These are phyloP conservation scores for Blastobotrys elegans DNA, from an alignment of 1,139 yeast genomes.

Conservation along the genomic window DNA sequence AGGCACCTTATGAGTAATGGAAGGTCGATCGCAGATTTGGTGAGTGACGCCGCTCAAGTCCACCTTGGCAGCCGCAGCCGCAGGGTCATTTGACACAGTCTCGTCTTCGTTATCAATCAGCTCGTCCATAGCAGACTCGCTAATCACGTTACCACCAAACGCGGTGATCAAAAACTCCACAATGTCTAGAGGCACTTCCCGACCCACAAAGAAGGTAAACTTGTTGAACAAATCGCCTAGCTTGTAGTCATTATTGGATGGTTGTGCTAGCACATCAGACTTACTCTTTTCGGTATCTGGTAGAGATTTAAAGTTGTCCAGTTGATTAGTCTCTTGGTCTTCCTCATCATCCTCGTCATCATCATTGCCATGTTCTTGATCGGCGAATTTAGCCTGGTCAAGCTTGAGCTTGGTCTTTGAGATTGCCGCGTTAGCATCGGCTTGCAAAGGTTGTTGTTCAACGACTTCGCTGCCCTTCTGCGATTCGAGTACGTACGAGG, in stretches of 20 bases:
- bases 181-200: conserved; percentile 93
- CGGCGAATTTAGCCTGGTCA: conserved; percentile 28
- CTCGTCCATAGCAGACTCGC: conserved; percentile 86
- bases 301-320: conserved; percentile 66
- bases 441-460: conserved; percentile 22
- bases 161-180: conserved; percentile 83
- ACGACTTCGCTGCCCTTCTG: conserved; percentile 34
- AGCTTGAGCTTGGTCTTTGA: conserved; percentile 23
- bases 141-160: conserved; percentile 79
- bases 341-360: conserved; percentile 38
- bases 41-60: conserved; percentile 76
- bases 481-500: conserved; percentile 71
- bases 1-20: conserved; percentile 66
- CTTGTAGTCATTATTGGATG: conserved; percentile 54
- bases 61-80: conserved; percentile 37
- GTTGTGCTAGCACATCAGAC: conserved; percentile 80
- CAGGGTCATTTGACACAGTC: conserved; percentile 25
- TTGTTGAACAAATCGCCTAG: conserved; percentile 64
- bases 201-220: conserved; percentile 80
- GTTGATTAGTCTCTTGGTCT: conserved; percentile 40
- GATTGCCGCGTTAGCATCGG: conserved; percentile 36
- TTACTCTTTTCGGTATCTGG: conserved; percentile 52
- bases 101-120: conserved; percentile 39
- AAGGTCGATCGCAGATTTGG: conserved; percentile 92
- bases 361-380: conserved; percentile 46